Base-by-base conservation (phyloP, 2,329 filamentous ascomycete species). In the Chrysoporthe austroafricana region DNA sequence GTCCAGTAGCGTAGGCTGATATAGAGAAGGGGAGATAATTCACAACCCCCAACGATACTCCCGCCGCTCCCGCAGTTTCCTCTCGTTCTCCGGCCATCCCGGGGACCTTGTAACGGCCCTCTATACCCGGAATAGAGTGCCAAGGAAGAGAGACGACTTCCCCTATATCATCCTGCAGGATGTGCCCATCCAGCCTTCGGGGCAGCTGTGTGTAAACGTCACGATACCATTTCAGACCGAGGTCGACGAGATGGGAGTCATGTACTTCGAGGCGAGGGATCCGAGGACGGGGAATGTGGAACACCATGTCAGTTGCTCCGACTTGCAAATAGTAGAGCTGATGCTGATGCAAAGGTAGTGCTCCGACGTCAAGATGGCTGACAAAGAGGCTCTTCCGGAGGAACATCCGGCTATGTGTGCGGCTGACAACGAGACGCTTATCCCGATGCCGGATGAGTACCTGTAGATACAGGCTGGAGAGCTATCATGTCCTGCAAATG, bases 121-220 rank as follows among this genome's bases (percentile, higher is more conserved):
- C 18, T 46, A 46, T 46, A 46, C 44, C 18, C 44, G 44, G 3
- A 57, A 57, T 57, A 21, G 54, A 57, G n/a, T 57, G 54, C 54
- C 54, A 36, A 57, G 54, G 54, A 3, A 36, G 54, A 57, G 32
- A 57, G 54, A 57, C 54, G 54, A 57, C n/a, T 36, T 36, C 54
- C n/a, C 54, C n/a, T n/a, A 57, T n/a, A 46, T 46, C 44, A 46
- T 46, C 18, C 44, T 46, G 44, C 44, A 46, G 44, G 44, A 46
- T 18, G 44, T 46, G 44, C 44, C 44, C 44, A 46, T 46, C 44
- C 44, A 46, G 44, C 18, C 44, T 46, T 46, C 44, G 44, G 44
- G 44, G 44, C 44, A 46, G 18, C 44, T 46, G 18, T 46, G 44
- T 46, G 44, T 46, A 18, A 46, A 46, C 44, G 44, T 46, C 44